These are phyloP conservation scores for Boletus fagicola DNA, from an alignment of 768 basidiomycete species.

Conservation along the genomic window DNA sequence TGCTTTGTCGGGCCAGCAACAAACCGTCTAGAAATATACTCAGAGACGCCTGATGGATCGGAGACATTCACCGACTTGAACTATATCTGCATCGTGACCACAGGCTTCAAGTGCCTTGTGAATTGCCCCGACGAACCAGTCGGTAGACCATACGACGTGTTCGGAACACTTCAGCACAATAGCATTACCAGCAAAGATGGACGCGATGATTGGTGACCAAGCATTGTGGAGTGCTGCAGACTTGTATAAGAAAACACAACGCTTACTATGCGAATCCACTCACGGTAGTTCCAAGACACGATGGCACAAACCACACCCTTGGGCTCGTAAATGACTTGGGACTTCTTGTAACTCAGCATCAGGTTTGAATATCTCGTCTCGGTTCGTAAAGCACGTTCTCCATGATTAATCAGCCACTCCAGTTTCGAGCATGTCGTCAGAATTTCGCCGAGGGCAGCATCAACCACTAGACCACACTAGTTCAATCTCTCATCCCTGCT, in stretches of 20 bases:
- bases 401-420: conserved; percentile 87
- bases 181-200: conserved; percentile 87
- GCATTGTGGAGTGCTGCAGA: conserved; percentile 85
- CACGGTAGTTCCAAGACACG: conserved; percentile 95
- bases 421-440: conserved; percentile 93
- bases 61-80: conserved; percentile 56
- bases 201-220: conserved; percentile 89
- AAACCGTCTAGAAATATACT: conserved; percentile 54
- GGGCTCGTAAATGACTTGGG: conserved; percentile 83
- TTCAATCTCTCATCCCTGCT: background rate
- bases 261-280: conserved; percentile 18
- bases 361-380: conserved; percentile 67
- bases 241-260: background rate
- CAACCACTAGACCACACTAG: conserved; percentile 61
- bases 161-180: conserved; percentile 92
- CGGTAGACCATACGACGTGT: conserved; percentile 88
- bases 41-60: background rate
- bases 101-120: conserved; percentile 73
- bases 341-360: conserved; percentile 73
- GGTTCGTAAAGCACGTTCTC: conserved; percentile 72
- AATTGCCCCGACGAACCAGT: conserved; percentile 79
- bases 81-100: conserved; percentile 81
- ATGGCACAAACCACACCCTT: conserved; percentile 90
- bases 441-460: conserved; percentile 93
- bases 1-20: conserved; percentile 87